phyloP scores from a whole-genome alignment of 139 green algal genomes.

The Raphidocelis subcapitata region DNA sequence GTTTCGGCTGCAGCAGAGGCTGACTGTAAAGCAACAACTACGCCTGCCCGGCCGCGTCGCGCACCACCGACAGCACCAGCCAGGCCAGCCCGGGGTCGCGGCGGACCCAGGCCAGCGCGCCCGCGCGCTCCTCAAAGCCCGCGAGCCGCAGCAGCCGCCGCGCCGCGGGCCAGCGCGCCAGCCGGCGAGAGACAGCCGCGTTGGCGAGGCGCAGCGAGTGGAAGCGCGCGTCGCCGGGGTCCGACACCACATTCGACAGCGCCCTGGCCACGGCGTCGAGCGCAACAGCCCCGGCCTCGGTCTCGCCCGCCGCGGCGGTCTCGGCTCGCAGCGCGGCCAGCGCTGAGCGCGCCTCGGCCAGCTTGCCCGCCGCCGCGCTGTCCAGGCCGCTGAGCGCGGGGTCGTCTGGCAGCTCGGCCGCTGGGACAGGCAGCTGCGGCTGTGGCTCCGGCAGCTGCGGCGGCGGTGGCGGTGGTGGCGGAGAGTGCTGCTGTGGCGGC shows the following conservation, averaged over 20 bases:
- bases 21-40: too few relatives aligned
- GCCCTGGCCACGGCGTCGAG: slow-evolving; percentile 21
- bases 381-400: background rate
- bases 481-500: background rate
- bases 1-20: too few relatives aligned
- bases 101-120: slow-evolving; percentile 25
- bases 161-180: slow-evolving; percentile 27
- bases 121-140: slow-evolving; percentile 28
- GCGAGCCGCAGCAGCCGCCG: slow-evolving; percentile 34
- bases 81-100: slow-evolving; percentile 45
- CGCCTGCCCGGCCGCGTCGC: background rate
- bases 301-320: background rate
- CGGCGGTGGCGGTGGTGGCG: too few relatives aligned
- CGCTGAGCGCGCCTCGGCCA: background rate
- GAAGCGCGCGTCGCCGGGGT: slow-evolving; percentile 25
- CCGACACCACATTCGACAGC: slow-evolving; percentile 26
- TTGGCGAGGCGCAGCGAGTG: slow-evolving; percentile 28
- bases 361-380: background rate
- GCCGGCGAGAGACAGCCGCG: slow-evolving; percentile 15
- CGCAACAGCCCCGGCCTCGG: background rate
- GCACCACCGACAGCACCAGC: slow-evolving; percentile 36
- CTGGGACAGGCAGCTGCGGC: background rate
- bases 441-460: slow-evolving; percentile 4
- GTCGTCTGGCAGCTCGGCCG: too few relatives aligned
- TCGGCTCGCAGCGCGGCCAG: background rate